Conservation (phyloP, 176 grass and related monocot genomes). For the Oryza brachyantha region DNA sequence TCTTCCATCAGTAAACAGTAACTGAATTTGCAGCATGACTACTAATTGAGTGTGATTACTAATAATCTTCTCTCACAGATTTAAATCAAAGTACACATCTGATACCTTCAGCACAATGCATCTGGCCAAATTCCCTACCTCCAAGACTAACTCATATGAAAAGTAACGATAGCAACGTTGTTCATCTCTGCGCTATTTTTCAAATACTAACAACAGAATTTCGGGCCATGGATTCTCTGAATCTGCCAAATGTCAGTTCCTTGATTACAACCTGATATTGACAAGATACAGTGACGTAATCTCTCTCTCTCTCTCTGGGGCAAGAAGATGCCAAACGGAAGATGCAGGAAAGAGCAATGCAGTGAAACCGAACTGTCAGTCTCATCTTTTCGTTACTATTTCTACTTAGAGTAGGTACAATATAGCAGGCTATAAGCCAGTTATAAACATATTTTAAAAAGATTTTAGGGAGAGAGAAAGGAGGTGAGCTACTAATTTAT, state of each 20-base stretch:
- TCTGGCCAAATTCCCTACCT: too few relatives aligned
- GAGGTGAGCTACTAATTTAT: too few relatives aligned
- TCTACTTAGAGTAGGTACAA: too few relatives aligned
- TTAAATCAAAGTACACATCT: neutral
- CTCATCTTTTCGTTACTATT: too few relatives aligned
- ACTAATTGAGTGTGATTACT: neutral
- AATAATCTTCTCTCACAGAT: neutral
- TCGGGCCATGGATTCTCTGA: neutral
- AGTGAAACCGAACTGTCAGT: neutral
- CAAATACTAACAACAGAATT: neutral
- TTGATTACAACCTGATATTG: too few relatives aligned
- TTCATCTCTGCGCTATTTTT: neutral
- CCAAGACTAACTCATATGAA: neutral
- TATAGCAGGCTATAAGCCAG: too few relatives aligned
- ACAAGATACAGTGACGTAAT: neutral
- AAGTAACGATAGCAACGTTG: neutral
- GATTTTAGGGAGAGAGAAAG: too few relatives aligned
- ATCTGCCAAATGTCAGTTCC: neutral
- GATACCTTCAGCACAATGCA: neutral
- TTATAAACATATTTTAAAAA: too few relatives aligned
- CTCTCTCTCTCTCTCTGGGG: neutral
- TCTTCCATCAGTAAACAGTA: too few relatives aligned
- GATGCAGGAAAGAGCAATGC: neutral
- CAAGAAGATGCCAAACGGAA: neutral
- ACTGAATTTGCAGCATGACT: too few relatives aligned